Percentiles rank a stretch among this genome's conserved stretches.
Evolutionary conservation across 2,329 filamentous ascomycete genomes (phyloP).

Genomic region (Colletotrichum somersetense): DNA sequence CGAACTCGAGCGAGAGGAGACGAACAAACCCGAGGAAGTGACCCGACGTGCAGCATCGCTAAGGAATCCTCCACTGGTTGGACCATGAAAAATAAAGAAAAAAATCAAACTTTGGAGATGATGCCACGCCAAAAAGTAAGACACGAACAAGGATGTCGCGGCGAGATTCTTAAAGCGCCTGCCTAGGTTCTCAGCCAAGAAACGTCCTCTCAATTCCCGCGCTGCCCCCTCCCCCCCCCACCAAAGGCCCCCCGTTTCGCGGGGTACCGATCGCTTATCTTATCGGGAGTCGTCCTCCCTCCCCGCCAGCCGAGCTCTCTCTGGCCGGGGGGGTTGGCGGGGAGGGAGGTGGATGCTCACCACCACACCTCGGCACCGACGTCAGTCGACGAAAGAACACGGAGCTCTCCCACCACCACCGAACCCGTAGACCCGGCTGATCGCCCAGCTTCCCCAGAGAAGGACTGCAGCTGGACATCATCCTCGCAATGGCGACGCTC

Average conservation of each 20-base stretch:
- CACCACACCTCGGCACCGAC: constrained; percentile 8
- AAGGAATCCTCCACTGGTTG: neutral
- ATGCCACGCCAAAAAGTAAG: neutral
- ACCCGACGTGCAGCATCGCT: neutral
- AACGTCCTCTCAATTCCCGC: neutral
- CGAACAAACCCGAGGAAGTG: neutral
- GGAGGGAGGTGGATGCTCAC: neutral
- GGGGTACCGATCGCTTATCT: constrained; percentile 21
- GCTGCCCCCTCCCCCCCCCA: constrained; percentile 1
- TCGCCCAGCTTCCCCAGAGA: neutral
- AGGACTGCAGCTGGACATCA: neutral
- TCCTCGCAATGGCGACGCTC: constrained; percentile 41
- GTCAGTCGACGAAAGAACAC: neutral
- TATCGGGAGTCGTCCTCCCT: constrained; percentile 2
- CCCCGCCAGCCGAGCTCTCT: constrained; percentile 14
- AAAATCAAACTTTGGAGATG: neutral
- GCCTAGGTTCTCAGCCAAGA: constrained; percentile 5
- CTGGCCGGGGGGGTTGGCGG: neutral
- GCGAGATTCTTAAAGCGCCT: neutral
- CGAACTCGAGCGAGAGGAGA: neutral
- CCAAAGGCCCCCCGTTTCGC: constrained; percentile 12
- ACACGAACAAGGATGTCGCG: constrained; percentile 2
- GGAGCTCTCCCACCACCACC: neutral
- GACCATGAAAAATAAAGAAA: neutral
- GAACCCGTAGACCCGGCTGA: neutral